Evolutionary conservation across 208 protist species (phyloP).

Genomic region (Chromosphaera perkinsii): DNA sequence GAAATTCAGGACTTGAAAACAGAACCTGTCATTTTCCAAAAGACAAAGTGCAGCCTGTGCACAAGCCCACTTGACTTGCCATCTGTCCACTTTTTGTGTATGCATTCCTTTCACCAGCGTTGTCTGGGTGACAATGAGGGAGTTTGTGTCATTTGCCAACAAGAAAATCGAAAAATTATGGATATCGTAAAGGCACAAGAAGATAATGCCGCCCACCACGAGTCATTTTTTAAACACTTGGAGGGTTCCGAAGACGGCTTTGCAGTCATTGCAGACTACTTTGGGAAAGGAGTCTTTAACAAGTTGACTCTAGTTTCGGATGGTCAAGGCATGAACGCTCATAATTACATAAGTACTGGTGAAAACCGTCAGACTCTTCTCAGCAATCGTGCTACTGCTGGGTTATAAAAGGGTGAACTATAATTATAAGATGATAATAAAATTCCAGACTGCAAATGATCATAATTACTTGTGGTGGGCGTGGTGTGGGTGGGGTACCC

Average conservation of each 20-base stretch:
- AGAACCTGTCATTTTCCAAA: constrained; percentile 8
- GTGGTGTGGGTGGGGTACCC: too few species aligned
- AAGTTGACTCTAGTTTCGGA: constrained; percentile 1
- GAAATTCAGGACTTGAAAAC: constrained; percentile 67
- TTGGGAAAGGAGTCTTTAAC: constrained; percentile 70
- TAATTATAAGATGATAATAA: too few species aligned
- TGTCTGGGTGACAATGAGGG: constrained; percentile 31
- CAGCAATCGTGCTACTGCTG: too few species aligned
- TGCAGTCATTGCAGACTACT: constrained; percentile 77
- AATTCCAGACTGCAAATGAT: too few species aligned
- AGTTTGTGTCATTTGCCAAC: constrained; percentile 60
- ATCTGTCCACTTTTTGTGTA: constrained; percentile 69
- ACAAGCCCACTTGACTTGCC: constrained; percentile 64
- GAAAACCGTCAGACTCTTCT: too few species aligned
- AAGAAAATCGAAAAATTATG: constrained; percentile 52
- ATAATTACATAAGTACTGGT: too few species aligned
- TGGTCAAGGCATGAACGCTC: too few species aligned
- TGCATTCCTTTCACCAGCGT: constrained; percentile 11
- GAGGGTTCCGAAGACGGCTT: constrained; percentile 70
- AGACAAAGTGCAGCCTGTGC: constrained; percentile 82
- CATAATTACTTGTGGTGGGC: too few species aligned
- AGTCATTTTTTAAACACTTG: constrained; percentile 33
- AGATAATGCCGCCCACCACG: constrained; percentile 55
- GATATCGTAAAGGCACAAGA: constrained; percentile 60
- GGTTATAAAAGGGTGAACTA: too few species aligned